Conservation (phyloP, 371 early-diverging fungal species). For the Fennellomyces sp. region DNA sequence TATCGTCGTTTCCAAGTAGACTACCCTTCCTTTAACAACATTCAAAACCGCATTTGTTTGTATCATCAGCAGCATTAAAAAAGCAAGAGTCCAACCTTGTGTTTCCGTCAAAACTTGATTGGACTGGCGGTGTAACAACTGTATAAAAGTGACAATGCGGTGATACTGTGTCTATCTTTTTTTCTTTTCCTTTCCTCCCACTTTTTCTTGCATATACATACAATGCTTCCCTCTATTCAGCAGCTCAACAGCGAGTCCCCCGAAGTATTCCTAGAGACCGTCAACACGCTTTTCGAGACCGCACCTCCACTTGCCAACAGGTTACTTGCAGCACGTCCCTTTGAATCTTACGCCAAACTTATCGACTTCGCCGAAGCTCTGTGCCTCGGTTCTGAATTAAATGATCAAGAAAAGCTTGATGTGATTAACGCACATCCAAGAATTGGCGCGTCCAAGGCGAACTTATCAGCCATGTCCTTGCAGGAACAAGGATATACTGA, state of each 20-base stretch:
- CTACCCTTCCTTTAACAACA: background rate
- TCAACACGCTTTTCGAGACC: slow-evolving; percentile 84
- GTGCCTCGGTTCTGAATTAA: slow-evolving; percentile 53
- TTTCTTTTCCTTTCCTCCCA: slow-evolving; percentile 1
- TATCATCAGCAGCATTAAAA: slow-evolving; percentile 1
- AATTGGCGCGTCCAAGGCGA: slow-evolving; percentile 77
- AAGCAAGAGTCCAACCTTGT: background rate
- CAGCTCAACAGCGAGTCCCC: slow-evolving; percentile 65
- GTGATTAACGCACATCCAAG: slow-evolving; percentile 89
- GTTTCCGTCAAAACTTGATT: background rate
- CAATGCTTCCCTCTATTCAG: slow-evolving; percentile 67
- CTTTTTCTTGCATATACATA: slow-evolving; percentile 8
- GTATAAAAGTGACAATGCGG: background rate
- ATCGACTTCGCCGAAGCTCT: slow-evolving; percentile 62
- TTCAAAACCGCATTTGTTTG: slow-evolving; percentile 1
- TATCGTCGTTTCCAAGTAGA: background rate
- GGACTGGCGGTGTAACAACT: background rate
- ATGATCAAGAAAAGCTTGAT: slow-evolving; percentile 63
- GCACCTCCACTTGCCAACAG: slow-evolving; percentile 81
- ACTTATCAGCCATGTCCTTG: slow-evolving; percentile 72
- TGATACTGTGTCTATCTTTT: background rate
- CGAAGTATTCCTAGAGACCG: slow-evolving; percentile 59
- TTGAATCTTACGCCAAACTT: slow-evolving; percentile 61
- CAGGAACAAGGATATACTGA: slow-evolving; percentile 75
- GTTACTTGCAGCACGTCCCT: slow-evolving; percentile 73